These are phyloP conservation scores for Aspergillaceae sp. DNA, from an alignment of 2,329 filamentous ascomycete species.

Conservation along the genomic window DNA sequence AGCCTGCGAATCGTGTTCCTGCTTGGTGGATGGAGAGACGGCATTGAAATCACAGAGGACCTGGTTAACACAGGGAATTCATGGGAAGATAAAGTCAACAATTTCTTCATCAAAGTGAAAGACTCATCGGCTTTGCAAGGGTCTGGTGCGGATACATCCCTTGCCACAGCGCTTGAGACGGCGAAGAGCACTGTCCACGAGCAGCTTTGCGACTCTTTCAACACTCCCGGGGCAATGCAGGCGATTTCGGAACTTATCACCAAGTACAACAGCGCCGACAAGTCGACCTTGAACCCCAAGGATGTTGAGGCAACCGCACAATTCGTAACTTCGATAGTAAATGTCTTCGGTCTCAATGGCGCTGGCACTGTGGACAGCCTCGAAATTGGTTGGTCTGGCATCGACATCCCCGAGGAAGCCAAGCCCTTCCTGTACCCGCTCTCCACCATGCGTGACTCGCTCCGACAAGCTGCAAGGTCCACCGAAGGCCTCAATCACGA, in stretches of 20 bases:
- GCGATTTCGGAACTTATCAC: constrained; percentile 70
- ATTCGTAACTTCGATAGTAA: constrained; percentile 76
- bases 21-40: constrained; percentile 80
- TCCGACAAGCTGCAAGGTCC: constrained; percentile 49
- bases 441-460: constrained; percentile 48
- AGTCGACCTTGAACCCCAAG: constrained; percentile 37
- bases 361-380: constrained; percentile 25
- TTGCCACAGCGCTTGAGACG: constrained; percentile 43
- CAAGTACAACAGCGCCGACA: constrained; percentile 57
- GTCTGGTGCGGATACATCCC: constrained; percentile 22
- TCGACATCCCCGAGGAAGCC: constrained; percentile 52
- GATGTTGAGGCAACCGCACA: constrained; percentile 52
- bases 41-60: constrained; percentile 81
- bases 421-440: constrained; percentile 55
- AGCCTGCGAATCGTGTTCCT: constrained; percentile 79
- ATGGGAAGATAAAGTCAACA: constrained; percentile 74
- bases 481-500: constrained; percentile 34
- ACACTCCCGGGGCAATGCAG: constrained; percentile 72
- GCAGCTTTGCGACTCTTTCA: constrained; percentile 74
- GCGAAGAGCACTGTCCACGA: constrained; percentile 52
- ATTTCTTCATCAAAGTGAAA: constrained; percentile 55
- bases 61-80: constrained; percentile 64
- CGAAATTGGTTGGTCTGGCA: constrained; percentile 56
- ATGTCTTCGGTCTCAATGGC: constrained; percentile 66
- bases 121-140: constrained; percentile 33